Conservation (phyloP, 257 asterid genomes). For the Capsicum rhomboideum region DNA sequence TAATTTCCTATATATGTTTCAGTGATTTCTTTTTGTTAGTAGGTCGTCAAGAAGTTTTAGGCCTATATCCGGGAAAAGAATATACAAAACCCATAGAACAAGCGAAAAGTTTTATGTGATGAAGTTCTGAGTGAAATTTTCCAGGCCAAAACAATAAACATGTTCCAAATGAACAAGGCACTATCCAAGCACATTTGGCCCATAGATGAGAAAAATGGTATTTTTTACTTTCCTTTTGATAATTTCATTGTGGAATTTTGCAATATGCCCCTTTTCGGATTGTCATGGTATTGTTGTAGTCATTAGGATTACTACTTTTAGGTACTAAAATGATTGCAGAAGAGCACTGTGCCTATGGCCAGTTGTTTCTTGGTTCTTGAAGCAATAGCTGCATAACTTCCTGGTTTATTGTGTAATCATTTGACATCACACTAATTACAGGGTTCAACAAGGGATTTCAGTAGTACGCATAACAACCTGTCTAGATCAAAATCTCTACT, state of each 20-base stretch:
- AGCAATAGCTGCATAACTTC: neutral
- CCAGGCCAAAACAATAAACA: slow-evolving; percentile 24
- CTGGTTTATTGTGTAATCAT: neutral
- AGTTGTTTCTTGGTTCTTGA: neutral
- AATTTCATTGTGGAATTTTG: too few species aligned
- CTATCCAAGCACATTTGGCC: slow-evolving; percentile 42
- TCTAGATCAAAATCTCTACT: too few species aligned
- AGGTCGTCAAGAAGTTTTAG: too few species aligned
- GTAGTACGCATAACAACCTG: too few species aligned
- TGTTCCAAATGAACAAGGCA: slow-evolving; percentile 35
- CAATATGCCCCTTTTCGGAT: neutral
- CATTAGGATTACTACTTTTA: neutral
- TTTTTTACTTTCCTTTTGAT: neutral
- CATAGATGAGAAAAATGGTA: slow-evolving; percentile 19
- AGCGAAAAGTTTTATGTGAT: slow-evolving; percentile 30
- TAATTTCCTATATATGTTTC: neutral
- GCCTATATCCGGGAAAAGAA: too few species aligned
- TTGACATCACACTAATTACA: neutral
- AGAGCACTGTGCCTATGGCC: neutral
- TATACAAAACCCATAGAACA: too few species aligned
- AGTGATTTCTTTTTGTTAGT: neutral
- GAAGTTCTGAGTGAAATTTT: slow-evolving; percentile 21
- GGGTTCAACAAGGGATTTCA: neutral
- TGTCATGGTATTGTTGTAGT: neutral
- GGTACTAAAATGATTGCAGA: neutral